Percentiles rank a stretch among this genome's conserved stretches.
These are phyloP conservation scores for Sporothrix globosa DNA, from an alignment of 2,329 filamentous ascomycete species.

Conservation along the genomic window DNA sequence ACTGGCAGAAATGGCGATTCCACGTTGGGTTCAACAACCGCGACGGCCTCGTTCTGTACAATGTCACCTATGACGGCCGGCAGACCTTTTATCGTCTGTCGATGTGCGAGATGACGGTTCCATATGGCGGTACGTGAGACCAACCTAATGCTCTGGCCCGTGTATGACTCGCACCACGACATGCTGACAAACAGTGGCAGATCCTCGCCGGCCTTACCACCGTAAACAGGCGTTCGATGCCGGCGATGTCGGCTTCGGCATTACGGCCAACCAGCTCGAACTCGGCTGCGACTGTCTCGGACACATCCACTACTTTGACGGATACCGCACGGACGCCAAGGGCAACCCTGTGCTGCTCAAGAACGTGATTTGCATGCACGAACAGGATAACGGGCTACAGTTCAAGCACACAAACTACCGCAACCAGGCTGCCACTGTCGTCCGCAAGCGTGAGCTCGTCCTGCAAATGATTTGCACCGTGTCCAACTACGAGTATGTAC, in stretches of 20 bases:
- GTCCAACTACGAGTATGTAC: conserved; percentile 69
- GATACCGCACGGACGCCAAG: conserved; percentile 58
- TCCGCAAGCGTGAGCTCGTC: conserved; percentile 63
- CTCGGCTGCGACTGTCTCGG: conserved; percentile 73
- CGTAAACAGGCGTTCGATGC: conserved; percentile 74
- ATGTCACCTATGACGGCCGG: conserved; percentile 65
- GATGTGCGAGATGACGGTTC: conserved; percentile 69
- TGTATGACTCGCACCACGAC: no score
- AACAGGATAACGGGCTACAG: conserved; percentile 55
- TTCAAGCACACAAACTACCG: conserved; percentile 75
- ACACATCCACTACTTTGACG: conserved; percentile 66
- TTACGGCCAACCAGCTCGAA: conserved; percentile 67
- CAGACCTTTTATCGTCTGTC: conserved; percentile 59
- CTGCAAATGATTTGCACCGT: conserved; percentile 70
- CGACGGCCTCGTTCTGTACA: conserved; percentile 70
- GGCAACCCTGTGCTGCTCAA: conserved; percentile 65
- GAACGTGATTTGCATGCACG: conserved; percentile 57
- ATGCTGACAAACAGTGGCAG: background rate
- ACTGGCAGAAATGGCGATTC: conserved; percentile 72
- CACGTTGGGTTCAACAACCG: conserved; percentile 70
- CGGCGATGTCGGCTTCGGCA: conserved; percentile 69
- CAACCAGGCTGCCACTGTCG: conserved; percentile 62
- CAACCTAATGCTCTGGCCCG: background rate
- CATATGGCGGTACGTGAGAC: conserved; percentile 53
- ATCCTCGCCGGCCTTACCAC: conserved; percentile 66